phyloP scores from a whole-genome alignment of 768 basidiomycete genomes.

The Auricularia cornea region DNA sequence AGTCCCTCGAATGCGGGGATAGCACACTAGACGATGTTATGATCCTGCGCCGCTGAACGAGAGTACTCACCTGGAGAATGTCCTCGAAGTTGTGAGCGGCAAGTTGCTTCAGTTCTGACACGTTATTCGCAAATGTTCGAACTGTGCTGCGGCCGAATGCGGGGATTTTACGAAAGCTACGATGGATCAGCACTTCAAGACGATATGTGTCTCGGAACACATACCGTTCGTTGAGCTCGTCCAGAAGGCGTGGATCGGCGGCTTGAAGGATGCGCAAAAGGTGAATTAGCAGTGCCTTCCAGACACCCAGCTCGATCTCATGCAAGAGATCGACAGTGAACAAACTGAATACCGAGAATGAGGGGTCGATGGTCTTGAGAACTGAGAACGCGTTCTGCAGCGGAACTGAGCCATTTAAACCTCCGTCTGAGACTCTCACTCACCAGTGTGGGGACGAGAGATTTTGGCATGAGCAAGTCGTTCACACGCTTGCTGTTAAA shows the following conservation, averaged over 20 bases:
- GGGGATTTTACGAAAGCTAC: slow-evolving; percentile 4
- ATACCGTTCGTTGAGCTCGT: slow-evolving; percentile 14
- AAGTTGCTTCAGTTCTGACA: slow-evolving; percentile 3
- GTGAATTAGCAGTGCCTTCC: slow-evolving; percentile 30
- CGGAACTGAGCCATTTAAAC: too few relatives aligned
- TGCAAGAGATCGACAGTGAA: slow-evolving; percentile 32
- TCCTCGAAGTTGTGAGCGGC: slow-evolving; percentile 7
- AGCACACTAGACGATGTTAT: background rate
- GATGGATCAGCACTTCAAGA: slow-evolving; percentile 9
- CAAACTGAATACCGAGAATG: slow-evolving; percentile 20
- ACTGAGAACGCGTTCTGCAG: slow-evolving; percentile 34
- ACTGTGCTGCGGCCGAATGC: slow-evolving; percentile 3
- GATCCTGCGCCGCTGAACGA: too few relatives aligned
- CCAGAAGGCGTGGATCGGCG: slow-evolving; percentile 10
- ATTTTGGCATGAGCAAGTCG: too few relatives aligned
- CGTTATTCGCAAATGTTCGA: slow-evolving; percentile 4
- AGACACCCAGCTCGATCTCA: slow-evolving; percentile 33
- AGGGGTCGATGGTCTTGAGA: slow-evolving; percentile 6
- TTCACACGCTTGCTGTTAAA: too few relatives aligned
- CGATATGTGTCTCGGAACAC: background rate
- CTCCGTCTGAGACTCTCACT: too few relatives aligned
- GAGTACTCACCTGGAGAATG: slow-evolving; percentile 3
- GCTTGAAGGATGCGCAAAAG: slow-evolving; percentile 26
- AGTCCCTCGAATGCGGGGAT: slow-evolving; percentile 32
- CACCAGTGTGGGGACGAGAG: too few relatives aligned